phyloP scores from a whole-genome alignment of 1,284 basidiomycete genomes.

The Ceratobasidium sp. region DNA sequence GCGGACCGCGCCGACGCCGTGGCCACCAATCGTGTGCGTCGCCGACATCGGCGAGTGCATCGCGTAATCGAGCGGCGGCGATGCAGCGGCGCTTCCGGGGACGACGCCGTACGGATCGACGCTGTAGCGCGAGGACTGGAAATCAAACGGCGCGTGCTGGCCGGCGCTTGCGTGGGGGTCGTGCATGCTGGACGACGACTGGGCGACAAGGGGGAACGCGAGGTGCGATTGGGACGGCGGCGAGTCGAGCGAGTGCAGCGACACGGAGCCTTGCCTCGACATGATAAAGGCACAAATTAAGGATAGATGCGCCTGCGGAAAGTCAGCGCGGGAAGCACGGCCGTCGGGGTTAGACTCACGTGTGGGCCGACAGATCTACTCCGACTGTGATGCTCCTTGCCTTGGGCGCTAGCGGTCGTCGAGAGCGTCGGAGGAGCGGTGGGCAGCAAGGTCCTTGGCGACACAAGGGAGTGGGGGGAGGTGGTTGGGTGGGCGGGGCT shows the following conservation, averaged over 20 bases:
- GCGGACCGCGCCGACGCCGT: conserved; percentile 1
- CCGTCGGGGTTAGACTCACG: not conserved
- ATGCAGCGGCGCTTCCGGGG: not conserved
- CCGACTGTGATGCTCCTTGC: not conserved
- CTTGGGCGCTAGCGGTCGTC: not conserved
- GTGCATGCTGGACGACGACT: conserved; percentile 27
- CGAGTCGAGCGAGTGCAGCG: conserved; percentile 38
- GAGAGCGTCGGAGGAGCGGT: not conserved
- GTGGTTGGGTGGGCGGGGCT: conserved; percentile 19
- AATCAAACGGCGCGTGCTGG: not conserved
- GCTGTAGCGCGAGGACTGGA: conserved; percentile 12
- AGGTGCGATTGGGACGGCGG: conserved; percentile 37
- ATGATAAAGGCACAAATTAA: conserved; percentile 11
- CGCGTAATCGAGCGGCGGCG: conserved; percentile 22
- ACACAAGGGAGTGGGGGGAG: conserved; percentile 7
- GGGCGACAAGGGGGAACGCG: conserved; percentile 18
- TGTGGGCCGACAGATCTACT: conserved; percentile 9
- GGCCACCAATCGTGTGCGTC: not conserved
- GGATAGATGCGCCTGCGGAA: conserved; percentile 4
- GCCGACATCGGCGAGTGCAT: not conserved
- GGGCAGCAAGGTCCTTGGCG: not conserved
- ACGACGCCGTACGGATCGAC: conserved; percentile 18
- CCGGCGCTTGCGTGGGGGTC: conserved; percentile 9
- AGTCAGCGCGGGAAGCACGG: not conserved
- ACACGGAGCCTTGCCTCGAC: conserved; percentile 29